These are phyloP conservation scores for Limtongia smithiae DNA, from an alignment of 805 yeast genomes.

Conservation along the genomic window DNA sequence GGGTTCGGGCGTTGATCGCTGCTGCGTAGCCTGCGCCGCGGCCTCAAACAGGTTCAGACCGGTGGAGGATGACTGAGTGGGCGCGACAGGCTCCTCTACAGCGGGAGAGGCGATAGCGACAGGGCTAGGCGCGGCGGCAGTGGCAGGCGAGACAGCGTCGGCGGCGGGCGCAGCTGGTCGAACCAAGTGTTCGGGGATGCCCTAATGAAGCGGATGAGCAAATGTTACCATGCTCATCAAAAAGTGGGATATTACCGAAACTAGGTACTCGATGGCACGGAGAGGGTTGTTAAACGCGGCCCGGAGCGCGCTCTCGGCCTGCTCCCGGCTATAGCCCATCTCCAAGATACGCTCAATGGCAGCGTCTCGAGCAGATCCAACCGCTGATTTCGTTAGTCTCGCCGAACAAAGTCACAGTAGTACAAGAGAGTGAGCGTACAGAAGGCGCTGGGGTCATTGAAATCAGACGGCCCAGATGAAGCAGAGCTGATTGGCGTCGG, in stretches of 20 bases:
- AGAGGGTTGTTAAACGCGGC: conserved; percentile 98
- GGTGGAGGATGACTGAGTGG: conserved; percentile 18
- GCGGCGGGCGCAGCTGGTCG: conserved; percentile 31
- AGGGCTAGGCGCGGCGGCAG: conserved; percentile 25
- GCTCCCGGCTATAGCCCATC: conserved; percentile 89
- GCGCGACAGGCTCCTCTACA: conserved; percentile 36
- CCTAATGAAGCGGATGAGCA: conserved; percentile 37
- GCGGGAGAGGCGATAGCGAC: conserved; percentile 30
- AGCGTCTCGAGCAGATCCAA: conserved; percentile 72
- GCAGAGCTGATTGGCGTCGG: conserved; percentile 30
- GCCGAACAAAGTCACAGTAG: not conserved
- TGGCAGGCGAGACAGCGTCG: conserved; percentile 16
- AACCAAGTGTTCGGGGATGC: conserved; percentile 68
- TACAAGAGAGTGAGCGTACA: conserved; percentile 28
- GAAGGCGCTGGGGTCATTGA: conserved; percentile 39
- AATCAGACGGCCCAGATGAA: conserved; percentile 31
- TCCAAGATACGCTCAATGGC: conserved; percentile 82
- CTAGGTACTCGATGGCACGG: conserved; percentile 91
- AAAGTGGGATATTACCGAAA: conserved; percentile 44
- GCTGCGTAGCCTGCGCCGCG: conserved; percentile 41
- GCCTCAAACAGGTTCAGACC: conserved; percentile 40
- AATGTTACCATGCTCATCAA: not conserved
- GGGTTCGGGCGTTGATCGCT: conserved; percentile 51
- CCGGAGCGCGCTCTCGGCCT: conserved; percentile 84
- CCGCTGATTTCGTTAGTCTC: conserved; percentile 41